Percentiles rank a stretch among this genome's conserved stretches.
These are phyloP conservation scores for Fusarium buharicum DNA, from an alignment of 2,329 filamentous ascomycete species.

Conservation along the genomic window DNA sequence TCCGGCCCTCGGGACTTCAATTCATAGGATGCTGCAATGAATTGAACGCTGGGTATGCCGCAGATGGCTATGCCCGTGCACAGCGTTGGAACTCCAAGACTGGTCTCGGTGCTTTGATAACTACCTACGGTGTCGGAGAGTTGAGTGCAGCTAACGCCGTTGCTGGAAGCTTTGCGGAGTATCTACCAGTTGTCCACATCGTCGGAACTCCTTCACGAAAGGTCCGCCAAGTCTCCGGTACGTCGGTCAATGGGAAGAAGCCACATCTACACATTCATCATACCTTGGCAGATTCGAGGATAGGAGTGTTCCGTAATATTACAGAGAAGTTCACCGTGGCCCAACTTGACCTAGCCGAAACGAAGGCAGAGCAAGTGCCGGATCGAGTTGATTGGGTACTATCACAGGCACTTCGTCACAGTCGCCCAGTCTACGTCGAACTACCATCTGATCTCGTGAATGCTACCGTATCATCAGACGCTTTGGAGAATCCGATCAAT, in stretches of 20 bases:
- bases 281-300: slow-evolving; percentile 2
- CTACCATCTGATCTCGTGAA: slow-evolving; percentile 1
- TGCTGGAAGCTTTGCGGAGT: slow-evolving; percentile 23
- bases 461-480: neutral
- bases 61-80: slow-evolving; percentile 21
- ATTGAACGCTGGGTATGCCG: slow-evolving; percentile 22
- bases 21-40: slow-evolving; percentile 28
- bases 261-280: slow-evolving; percentile 18
- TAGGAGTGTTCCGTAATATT: slow-evolving; percentile 7
- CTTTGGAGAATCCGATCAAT: neutral
- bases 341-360: slow-evolving; percentile 6
- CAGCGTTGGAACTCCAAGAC: neutral
- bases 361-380: neutral
- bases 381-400: slow-evolving; percentile 2
- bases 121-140: slow-evolving; percentile 16
- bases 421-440: slow-evolving; percentile 16
- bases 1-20: neutral
- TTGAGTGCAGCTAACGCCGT: slow-evolving; percentile 20
- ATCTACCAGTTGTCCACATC: slow-evolving; percentile 12
- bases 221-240: neutral
- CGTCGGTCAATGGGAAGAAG: accelerated
- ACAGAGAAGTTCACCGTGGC: slow-evolving; percentile 16
- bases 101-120: slow-evolving; percentile 12
- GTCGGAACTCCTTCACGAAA: slow-evolving; percentile 17
- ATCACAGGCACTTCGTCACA: neutral